phyloP scores from a whole-genome alignment of 441 rosid genomes.

The Biscutella auriculata region DNA sequence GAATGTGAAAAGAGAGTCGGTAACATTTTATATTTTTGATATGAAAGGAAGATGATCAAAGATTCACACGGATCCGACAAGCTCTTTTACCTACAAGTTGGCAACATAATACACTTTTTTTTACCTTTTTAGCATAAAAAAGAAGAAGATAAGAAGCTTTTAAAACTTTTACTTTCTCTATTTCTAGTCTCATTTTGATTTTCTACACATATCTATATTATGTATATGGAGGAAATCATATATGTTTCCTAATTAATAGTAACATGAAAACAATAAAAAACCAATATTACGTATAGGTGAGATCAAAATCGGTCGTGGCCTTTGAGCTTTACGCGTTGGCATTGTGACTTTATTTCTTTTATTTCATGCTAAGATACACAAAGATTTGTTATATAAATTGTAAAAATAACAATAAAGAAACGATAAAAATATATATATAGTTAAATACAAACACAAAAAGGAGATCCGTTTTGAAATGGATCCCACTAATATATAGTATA shows the following conservation, averaged over 20 bases:
- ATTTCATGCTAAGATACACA: slow-evolving; percentile 14
- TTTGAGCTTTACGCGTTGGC: not conserved
- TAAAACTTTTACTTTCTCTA: not conserved
- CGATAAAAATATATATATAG: not conserved
- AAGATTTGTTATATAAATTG: slow-evolving; percentile 5
- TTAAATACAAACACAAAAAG: slow-evolving; percentile 13
- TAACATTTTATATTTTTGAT: too few species aligned
- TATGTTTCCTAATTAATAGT: slow-evolving; percentile 12
- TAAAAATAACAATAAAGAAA: not conserved
- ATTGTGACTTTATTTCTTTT: too few species aligned
- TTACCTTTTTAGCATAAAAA: not conserved
- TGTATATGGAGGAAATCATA: not conserved
- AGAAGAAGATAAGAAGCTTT: too few species aligned
- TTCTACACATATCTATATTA: not conserved
- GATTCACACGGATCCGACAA: not conserved
- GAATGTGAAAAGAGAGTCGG: too few species aligned
- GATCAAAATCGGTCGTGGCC: slow-evolving; percentile 17
- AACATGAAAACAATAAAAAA: slow-evolving; percentile 1
- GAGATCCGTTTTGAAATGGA: slow-evolving; percentile 10
- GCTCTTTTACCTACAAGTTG: slow-evolving; percentile 17
- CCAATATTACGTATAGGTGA: slow-evolving; percentile 10
- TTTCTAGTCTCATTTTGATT: not conserved
- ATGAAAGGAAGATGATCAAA: slow-evolving; percentile 3
- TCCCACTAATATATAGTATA: not conserved
- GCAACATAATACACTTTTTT: not conserved